These are phyloP conservation scores for Zygoascus flipseniorum DNA, from an alignment of 805 yeast genomes.

Conservation along the genomic window DNA sequence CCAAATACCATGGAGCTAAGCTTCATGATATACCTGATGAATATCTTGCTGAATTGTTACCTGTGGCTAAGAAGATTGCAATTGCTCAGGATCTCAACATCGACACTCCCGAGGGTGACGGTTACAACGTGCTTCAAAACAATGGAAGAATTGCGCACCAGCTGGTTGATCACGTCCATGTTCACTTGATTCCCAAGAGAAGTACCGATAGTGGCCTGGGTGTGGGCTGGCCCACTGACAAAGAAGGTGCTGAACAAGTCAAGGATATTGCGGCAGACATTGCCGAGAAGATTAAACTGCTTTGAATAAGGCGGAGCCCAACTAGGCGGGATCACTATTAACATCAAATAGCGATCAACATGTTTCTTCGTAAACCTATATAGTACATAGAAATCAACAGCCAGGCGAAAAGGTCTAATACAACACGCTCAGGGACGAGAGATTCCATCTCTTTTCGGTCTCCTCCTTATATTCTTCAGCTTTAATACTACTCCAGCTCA, in stretches of 20 bases:
- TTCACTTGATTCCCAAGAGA: constrained; percentile 90
- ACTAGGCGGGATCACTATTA: neutral
- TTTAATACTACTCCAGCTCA: constrained; percentile 3
- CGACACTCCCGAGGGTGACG: constrained; percentile 53
- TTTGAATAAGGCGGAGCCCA: neutral
- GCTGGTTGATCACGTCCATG: constrained; percentile 91
- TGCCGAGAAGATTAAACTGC: constrained; percentile 9
- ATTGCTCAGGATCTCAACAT: constrained; percentile 47
- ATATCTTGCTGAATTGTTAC: constrained; percentile 73
- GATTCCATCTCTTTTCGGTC: neutral
- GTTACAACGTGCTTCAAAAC: constrained; percentile 86
- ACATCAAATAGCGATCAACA: neutral
- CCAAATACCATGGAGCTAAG: constrained; percentile 89
- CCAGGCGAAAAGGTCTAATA: neutral
- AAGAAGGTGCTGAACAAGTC: constrained; percentile 65
- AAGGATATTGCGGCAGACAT: constrained; percentile 53
- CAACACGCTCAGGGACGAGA: neutral
- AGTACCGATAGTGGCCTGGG: constrained; percentile 64
- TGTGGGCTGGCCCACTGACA: constrained; percentile 93
- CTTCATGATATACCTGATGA: constrained; percentile 92
- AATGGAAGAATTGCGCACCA: constrained; percentile 95
- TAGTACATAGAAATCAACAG: neutral
- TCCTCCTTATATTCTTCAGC: constrained; percentile 2
- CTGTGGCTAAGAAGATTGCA: constrained; percentile 81
- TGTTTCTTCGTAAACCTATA: neutral